Evolutionary conservation across 768 basidiomycete genomes (phyloP).

Genomic region (Sarcodon sp.): DNA sequence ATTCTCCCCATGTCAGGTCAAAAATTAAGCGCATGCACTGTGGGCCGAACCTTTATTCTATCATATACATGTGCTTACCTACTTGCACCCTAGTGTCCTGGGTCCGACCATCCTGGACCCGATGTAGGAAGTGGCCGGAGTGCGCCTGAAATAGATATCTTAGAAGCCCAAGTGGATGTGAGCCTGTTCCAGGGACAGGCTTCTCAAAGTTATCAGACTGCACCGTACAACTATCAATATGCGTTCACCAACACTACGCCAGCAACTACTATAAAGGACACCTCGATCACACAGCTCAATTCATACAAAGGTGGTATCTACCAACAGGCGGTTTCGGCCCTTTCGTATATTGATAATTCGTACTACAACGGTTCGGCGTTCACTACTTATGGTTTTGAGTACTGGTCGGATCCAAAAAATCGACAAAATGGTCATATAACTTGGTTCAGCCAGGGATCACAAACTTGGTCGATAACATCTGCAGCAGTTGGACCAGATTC

Average conservation of each 20-base stretch:
- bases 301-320: conserved; percentile 54
- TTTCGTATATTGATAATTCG: conserved; percentile 39
- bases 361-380: conserved; percentile 46
- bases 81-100: conserved; percentile 32
- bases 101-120: conserved; percentile 84
- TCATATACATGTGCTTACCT: not conserved
- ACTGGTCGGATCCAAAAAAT: conserved; percentile 60
- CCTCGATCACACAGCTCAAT: conserved; percentile 42
- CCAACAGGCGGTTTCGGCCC: conserved; percentile 66
- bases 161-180: conserved; percentile 70
- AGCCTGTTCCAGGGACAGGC: conserved; percentile 41
- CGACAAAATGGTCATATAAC: conserved; percentile 67
- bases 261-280: conserved; percentile 40
- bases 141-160: conserved; percentile 87
- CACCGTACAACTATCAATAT: conserved; percentile 68
- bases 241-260: conserved; percentile 40
- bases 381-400: conserved; percentile 65
- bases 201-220: conserved; percentile 72
- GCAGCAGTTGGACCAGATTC: conserved; percentile 57
- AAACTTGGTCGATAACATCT: conserved; percentile 64
- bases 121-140: conserved; percentile 46
- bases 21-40: conserved; percentile 72
- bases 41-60: not conserved
- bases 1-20: conserved; percentile 29
- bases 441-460: conserved; percentile 59